Evolutionary conservation across 2,329 filamentous ascomycete genomes (phyloP), one percentile per base, ranked within the genome.

Genomic region (Pseudophaeomoniella oleicola): DNA sequence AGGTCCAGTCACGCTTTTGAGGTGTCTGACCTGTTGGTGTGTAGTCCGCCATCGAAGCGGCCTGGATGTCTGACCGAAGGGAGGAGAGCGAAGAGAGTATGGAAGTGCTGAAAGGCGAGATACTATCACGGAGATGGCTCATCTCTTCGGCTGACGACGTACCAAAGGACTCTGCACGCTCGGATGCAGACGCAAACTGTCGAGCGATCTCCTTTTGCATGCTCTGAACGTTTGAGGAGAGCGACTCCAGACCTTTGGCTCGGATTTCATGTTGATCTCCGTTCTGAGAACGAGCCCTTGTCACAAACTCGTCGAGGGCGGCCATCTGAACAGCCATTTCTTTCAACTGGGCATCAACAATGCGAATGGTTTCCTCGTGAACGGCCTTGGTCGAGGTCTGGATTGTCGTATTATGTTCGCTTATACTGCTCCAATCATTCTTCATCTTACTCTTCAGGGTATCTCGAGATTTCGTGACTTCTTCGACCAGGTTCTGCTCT

Each of bases 261-360:
- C 92, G 82, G 16, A 71, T 69, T 16, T 75, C 67, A 53, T 90
- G 79, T 51, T 93, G 85, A 13, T 67, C 66, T 18, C 79, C 74
- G 54, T 94, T 96, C 50, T 92, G 81, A 1, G 72, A 73, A 41
- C 79, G 75, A 35, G 92, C 86, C 19, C 82, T 77, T 19, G 78
- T 71, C 29, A 96, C 85, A 48, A 94, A 94, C 45, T 88, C 83
- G 50, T 96, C 88, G 5, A 98, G 70, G 1, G 84, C 82, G 39
- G 78, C 74, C 72, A 98, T 87, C 57, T 96, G 85, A n/a, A 69
- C 71, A 42, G 82, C 79, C 52, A 98, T 80, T 46, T 93, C 83
- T 38, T 73, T 71, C 62, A 92, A 82, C 59, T 98, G 90, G 39
- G 81, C 78, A 50, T 88, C 82, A 10, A 96, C 87, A 39, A 92